Evolutionary conservation across 106 monocot genomes (phyloP).

Genomic region (Dioscorea zingiberensis): DNA sequence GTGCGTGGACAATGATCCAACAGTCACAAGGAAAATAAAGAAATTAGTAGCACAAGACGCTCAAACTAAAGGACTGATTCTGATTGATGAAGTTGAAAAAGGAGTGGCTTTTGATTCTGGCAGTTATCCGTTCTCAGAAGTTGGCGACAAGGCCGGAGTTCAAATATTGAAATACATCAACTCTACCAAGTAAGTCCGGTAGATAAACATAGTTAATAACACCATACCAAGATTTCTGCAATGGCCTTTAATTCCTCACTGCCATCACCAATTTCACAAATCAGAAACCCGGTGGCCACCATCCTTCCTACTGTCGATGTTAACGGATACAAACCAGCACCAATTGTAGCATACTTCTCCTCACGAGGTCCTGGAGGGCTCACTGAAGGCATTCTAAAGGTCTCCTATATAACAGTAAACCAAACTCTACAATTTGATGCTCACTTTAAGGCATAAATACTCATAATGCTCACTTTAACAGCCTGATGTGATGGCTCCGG

Average conservation of each 20-base stretch:
- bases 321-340: slow-evolving; percentile 52
- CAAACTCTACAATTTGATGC: too few relatives aligned
- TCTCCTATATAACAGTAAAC: background rate
- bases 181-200: slow-evolving; percentile 85
- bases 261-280: background rate
- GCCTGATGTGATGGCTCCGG: slow-evolving; percentile 94
- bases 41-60: slow-evolving; percentile 77
- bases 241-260: too few relatives aligned
- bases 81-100: slow-evolving; percentile 69
- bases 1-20: slow-evolving; percentile 67
- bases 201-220: too few relatives aligned
- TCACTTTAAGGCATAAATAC: too few relatives aligned
- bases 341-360: slow-evolving; percentile 81
- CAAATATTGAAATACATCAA: slow-evolving; percentile 78
- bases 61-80: slow-evolving; percentile 62
- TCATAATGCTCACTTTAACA: too few relatives aligned
- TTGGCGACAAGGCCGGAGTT: slow-evolving; percentile 44
- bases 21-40: slow-evolving; percentile 63
- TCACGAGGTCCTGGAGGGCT: slow-evolving; percentile 84
- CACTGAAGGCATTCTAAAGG: slow-evolving; percentile 88
- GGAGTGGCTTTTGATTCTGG: slow-evolving; percentile 73
- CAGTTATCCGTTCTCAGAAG: slow-evolving; percentile 77
- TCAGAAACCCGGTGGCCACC: slow-evolving; percentile 54
- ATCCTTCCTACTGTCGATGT: slow-evolving; percentile 58
- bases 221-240: too few relatives aligned